phyloP scores from a whole-genome alignment of 345 rosid genomes.

The Salix udensis region DNA sequence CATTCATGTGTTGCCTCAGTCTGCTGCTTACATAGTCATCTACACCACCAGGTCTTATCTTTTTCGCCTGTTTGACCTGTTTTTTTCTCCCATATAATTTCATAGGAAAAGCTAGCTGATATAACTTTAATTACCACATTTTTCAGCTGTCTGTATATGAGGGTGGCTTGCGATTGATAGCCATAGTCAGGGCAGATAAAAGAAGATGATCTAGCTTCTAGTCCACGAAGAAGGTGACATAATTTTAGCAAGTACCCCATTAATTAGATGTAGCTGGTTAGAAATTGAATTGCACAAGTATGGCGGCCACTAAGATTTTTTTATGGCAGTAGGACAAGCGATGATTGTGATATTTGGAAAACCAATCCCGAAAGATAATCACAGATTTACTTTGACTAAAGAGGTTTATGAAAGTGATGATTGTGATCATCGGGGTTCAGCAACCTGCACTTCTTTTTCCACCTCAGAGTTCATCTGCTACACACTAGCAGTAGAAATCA shows the following conservation, averaged over 20 bases:
- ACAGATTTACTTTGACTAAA: neutral
- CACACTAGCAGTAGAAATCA: neutral
- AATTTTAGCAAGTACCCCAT: neutral
- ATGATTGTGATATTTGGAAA: neutral
- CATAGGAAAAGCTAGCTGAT: neutral
- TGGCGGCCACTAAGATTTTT: neutral
- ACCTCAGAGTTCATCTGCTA: neutral
- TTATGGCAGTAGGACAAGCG: neutral
- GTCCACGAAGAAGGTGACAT: neutral
- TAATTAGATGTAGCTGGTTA: neutral
- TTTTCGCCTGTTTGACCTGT: neutral
- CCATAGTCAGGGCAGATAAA: neutral
- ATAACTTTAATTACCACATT: too few species aligned
- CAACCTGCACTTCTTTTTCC: neutral
- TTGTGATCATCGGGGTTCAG: neutral
- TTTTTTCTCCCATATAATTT: neutral
- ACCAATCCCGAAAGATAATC: neutral
- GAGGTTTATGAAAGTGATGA: neutral
- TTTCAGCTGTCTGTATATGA: neutral
- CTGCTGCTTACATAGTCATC: neutral
- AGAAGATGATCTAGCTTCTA: neutral
- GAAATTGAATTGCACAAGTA: neutral
- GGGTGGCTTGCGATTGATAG: neutral
- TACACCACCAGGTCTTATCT: neutral
- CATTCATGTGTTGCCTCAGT: neutral